A percentile compares a stretch with the other conserved stretches of the same genome.
Conservation (phyloP, 2,329 filamentous ascomycete genomes). For the Aspergillus sp. region DNA sequence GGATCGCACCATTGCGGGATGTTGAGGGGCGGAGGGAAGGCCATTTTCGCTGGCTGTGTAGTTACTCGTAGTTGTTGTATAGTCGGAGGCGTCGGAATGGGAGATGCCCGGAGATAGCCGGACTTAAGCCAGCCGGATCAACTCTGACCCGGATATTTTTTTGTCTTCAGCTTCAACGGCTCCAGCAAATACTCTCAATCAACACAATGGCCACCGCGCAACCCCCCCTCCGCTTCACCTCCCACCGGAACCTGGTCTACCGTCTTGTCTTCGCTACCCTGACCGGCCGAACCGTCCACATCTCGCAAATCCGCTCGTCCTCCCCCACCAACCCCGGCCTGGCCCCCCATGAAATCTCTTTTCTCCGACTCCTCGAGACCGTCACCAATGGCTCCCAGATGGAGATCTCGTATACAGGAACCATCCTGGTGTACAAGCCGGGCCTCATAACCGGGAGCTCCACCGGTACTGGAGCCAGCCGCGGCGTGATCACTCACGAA, state of each 20-base stretch:
- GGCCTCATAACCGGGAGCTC: conserved; percentile 83
- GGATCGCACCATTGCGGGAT: conserved; percentile 37
- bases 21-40: conserved; percentile 34
- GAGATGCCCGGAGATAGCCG: conserved; percentile 5
- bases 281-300: conserved; percentile 78
- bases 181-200: conserved; percentile 1
- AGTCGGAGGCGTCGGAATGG: too few relatives aligned
- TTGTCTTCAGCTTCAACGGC: conserved; percentile 6
- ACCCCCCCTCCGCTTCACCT: conserved; percentile 62
- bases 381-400: conserved; percentile 92
- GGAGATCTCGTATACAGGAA: conserved; percentile 94
- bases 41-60: conserved; percentile 7
- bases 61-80: too few relatives aligned
- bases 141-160: conserved; percentile 29
- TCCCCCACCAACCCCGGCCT: conserved; percentile 83
- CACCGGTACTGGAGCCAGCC: conserved; percentile 59
- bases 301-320: conserved; percentile 83
- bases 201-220: conserved; percentile 35
- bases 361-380: conserved; percentile 85
- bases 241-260: conserved; percentile 71
- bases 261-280: conserved; percentile 85
- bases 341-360: conserved; percentile 85
- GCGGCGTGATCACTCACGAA: conserved; percentile 71
- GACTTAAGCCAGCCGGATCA: conserved; percentile 19
- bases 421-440: conserved; percentile 81